Base-by-base conservation (phyloP, 176 grass and related monocot species). In the Dactylis glomerata region DNA sequence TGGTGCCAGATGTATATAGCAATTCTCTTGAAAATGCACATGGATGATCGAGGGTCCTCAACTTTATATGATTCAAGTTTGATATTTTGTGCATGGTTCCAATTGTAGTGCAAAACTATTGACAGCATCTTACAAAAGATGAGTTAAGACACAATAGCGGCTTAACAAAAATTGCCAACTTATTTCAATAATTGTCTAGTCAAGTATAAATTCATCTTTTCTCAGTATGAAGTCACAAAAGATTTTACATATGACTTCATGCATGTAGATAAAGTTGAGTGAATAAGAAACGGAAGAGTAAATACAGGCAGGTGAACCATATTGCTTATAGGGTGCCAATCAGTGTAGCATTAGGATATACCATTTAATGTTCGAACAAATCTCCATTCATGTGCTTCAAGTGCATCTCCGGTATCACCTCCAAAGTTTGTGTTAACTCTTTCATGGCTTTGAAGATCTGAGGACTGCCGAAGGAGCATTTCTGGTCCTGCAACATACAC, bases 311-410 rank as follows among this genome's bases (percentile, higher is more conserved):
- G 69, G 13, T 76, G 30, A 58, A 76, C 32, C 26, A 86, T 55
- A 61, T 42, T 76, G 12, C 19, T 76, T 82, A 28, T 56, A 77
- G n/a, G 26, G 32, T 89, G 22, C 15, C 37, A 50, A 61, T 4
- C 6, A 20, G 62, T 70, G 81, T 59, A 49, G 40, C 66, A 62
- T 42, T 76, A 41, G 63, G 45, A 81, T 73, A 83, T 90, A 93
- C 96, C 96, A 58, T 95, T 95, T 77, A 95, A 81, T 74, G 91
- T 92, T 49, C 85, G 93, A 85, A 95, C 93, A 73, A 85, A 98
- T 95, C 85, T 90, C 96, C 96, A 98, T 64, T 98, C 91, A 26
- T 98, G 89, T 62, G 89, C 86, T 92, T 98, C 93, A 83, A 88
- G 87, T 78, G 89, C 96, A 81, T 98, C 96, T 79, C 84, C 92